These are phyloP conservation scores for Mycena polygramma DNA, from an alignment of 768 basidiomycete genomes.

Conservation along the genomic window DNA sequence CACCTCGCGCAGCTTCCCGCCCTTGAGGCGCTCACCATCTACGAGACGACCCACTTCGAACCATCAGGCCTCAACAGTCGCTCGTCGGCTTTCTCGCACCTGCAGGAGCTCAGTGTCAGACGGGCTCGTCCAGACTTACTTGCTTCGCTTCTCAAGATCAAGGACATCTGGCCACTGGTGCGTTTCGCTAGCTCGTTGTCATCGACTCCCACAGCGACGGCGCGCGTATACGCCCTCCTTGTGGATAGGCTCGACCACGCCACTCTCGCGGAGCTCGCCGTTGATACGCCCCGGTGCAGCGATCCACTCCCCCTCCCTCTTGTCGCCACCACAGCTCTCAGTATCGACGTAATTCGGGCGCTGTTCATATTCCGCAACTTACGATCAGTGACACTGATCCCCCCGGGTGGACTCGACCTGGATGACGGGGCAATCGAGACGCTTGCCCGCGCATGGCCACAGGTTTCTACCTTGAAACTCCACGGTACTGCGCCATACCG, in stretches of 20 bases:
- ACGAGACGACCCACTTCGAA: not conserved
- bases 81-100: not conserved
- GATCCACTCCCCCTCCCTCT: no score
- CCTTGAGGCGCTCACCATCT: not conserved
- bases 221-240: not conserved
- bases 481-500: not conserved
- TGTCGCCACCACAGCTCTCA: not conserved
- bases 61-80: not conserved
- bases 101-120: not conserved
- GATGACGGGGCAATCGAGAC: not conserved
- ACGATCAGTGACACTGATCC: not conserved
- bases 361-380: not conserved
- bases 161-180: not conserved
- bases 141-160: not conserved
- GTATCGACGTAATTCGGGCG: not conserved
- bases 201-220: not conserved
- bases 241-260: not conserved
- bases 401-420: not conserved
- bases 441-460: not conserved
- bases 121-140: not conserved
- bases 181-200: not conserved
- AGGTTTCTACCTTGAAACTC: not conserved
- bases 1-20: not conserved
- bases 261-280: not conserved
- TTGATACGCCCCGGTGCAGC: not conserved